phyloP scores from a whole-genome alignment of 2,329 filamentous ascomycete species.

The Lachnellula occidentalis region DNA sequence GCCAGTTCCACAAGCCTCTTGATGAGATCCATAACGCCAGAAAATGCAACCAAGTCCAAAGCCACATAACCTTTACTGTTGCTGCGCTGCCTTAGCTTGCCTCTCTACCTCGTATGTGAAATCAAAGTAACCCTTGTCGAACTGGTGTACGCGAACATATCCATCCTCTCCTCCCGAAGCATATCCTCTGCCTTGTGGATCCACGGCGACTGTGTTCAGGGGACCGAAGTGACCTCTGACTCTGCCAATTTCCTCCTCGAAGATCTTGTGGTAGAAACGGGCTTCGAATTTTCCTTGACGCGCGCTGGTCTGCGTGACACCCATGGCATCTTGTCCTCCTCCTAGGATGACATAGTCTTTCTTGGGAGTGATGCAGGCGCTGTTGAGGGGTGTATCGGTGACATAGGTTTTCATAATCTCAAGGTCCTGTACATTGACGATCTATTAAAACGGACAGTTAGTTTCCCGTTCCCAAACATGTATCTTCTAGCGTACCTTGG shows the following conservation, averaged over 20 bases:
- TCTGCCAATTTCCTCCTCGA: conserved; percentile 96
- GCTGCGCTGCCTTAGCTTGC: conserved; percentile 44
- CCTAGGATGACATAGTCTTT: conserved; percentile 98
- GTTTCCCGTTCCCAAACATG: neutral
- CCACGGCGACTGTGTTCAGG: conserved; percentile 85
- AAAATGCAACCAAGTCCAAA: conserved; percentile 23
- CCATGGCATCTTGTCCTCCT: conserved; percentile 97
- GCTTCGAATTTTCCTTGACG: conserved; percentile 99
- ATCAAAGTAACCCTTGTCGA: conserved; percentile 98
- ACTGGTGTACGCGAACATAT: conserved; percentile 96
- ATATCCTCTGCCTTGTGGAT: conserved; percentile 88
- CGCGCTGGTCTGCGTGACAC: conserved; percentile 84
- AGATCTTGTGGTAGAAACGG: conserved; percentile 99
- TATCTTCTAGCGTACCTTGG: conserved; percentile 57
- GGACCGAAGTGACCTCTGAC: conserved; percentile 91
- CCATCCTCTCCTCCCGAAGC: conserved; percentile 96
- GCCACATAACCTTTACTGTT: conserved; percentile 18
- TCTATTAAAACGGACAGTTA: conserved; percentile 38
- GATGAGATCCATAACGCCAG: conserved; percentile 24
- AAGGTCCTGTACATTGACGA: conserved; percentile 80
- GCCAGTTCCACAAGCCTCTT: conserved; percentile 17
- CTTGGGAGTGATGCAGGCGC: conserved; percentile 85
- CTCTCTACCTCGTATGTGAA: conserved; percentile 98
- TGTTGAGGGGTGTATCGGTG: conserved; percentile 94
- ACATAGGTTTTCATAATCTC: conserved; percentile 88